Base-by-base conservation (phyloP, 108 stramenopile genomes). In the Nitzschia sp. region DNA sequence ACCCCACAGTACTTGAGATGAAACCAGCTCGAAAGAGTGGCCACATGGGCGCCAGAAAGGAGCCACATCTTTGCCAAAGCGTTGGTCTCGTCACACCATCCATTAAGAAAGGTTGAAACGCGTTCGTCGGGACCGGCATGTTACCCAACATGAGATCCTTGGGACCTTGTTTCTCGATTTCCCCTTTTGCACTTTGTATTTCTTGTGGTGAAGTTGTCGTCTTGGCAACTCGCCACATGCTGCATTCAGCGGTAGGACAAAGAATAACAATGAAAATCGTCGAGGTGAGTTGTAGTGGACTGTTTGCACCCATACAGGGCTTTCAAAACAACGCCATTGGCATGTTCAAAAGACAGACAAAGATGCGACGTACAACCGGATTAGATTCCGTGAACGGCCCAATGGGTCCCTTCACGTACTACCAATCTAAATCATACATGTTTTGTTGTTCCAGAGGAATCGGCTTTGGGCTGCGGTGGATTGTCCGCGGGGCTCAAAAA, bases 171-270 rank as follows among this genome's bases (percentile, higher is more conserved):
- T 2, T 62, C 68, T 64, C 64, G 59, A 61, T 75, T 48, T 31
- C 56, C 47, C 28, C 27, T 28, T 51, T 11, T 17, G n/a, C 42
- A 28, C 47, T 55, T 54, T 35, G 59, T 24, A 25, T 57, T 21
- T 25, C 33, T 19, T 54, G 8, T 58, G 33, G 28, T 32, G 59
- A 34, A 6, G 61, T 25, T 6, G 61, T 45, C 0, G 68, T 79
- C 51, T 65, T 65, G 31, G 92, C 89, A 2, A 90, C 89, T 28
- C 87, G 73, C 92, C 92, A 90, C 86, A 86, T 86, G 71, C 82
- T 85, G 42, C 13, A 11, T 9, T 26, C 0, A 49, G 6, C 38
- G 13, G 13, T 42, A 42, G 13, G 38, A 60, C 2, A 17, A 19
- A 42, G 0, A 36, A 56, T 0, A 26, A 34, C 0, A 48, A 71